Evolutionary conservation across 1,284 basidiomycete genomes (phyloP).

Genomic region (Vanrija sp.): DNA sequence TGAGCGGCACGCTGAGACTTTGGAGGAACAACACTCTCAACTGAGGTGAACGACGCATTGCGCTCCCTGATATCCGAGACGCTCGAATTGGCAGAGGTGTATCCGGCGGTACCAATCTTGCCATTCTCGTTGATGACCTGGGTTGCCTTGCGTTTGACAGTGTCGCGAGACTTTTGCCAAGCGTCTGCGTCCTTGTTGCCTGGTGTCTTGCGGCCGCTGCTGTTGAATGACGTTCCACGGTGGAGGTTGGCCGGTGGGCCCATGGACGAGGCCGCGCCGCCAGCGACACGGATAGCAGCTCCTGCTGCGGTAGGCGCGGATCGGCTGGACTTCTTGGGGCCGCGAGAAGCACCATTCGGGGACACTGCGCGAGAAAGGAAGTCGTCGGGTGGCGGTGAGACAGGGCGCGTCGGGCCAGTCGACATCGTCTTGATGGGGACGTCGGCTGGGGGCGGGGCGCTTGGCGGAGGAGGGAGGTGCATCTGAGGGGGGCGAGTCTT

Average conservation of each 20-base stretch:
- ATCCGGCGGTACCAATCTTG: slow-evolving; percentile 17
- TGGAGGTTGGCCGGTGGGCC: slow-evolving; percentile 62
- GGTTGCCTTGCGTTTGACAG: slow-evolving; percentile 36
- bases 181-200: slow-evolving; percentile 46
- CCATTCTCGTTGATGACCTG: slow-evolving; percentile 13
- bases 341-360: slow-evolving; percentile 51
- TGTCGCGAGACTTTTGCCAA: slow-evolving; percentile 41
- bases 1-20: slow-evolving; percentile 2
- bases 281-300: slow-evolving; percentile 54
- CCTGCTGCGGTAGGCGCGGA: slow-evolving; percentile 54
- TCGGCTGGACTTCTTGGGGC: slow-evolving; percentile 4
- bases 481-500: slow-evolving; percentile 78
- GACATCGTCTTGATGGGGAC: slow-evolving; percentile 42
- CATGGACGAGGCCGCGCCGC: slow-evolving; percentile 53
- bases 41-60: slow-evolving; percentile 38
- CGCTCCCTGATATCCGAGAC: slow-evolving; percentile 22
- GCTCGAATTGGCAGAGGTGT: slow-evolving; percentile 33
- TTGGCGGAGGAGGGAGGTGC: slow-evolving; percentile 76
- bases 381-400: slow-evolving; percentile 81
- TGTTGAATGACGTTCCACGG: slow-evolving; percentile 65
- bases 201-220: slow-evolving; percentile 60
- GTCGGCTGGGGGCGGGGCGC: slow-evolving; percentile 67
- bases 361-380: slow-evolving; percentile 81
- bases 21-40: slow-evolving; percentile 28
- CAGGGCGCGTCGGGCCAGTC: slow-evolving; percentile 61